Evolutionary conservation across 768 basidiomycete genomes (phyloP), one percentile per base, ranked within the genome.

Genomic region (Pleurotus tuber-regium): DNA sequence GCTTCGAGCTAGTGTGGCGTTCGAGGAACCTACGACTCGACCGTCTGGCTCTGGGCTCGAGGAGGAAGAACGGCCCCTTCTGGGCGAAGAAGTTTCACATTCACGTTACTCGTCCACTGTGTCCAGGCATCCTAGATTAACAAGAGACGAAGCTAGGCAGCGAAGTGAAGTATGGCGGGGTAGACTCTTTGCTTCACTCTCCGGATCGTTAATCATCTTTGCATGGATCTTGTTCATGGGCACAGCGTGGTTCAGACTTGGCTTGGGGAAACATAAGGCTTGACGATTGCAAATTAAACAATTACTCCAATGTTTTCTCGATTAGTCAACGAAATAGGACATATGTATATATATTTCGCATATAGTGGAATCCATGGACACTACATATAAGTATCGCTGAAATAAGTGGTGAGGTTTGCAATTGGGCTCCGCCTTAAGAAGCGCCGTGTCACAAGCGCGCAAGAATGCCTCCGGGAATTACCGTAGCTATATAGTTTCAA

Each of bases 141-240:
- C 49, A 61, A 66, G 55, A 54, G 54, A 59, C 36, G 42, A 51
- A 33, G 43, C 50, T 8, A 52, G 57, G 44, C 42, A 57, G 25
- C 48, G 53, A 42, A 43, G 50, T 41, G 77, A 82, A 61, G 65
- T 59, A 26, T 63, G 66, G 54, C 67, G 86, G 35, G 87, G 87
- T 1, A 58, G 70, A 52, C 16, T 79, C 0, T 85, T 82, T 53
- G 71, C 76, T 23, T 57, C 66, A 26, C 54, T 78, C 21, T 75
- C 73, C 38, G 70, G 55, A 14, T 43, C 57, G 1, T 59, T 83
- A 28, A 74, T 87, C 8, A 57, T 76, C 12, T 64, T 61, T 41
- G 79, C 83, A 4, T 89, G 86, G 87, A 59, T 76, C 29, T 63
- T 87, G 54, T 88, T 88, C 65, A 67, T 89, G 59, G 70, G 60